These are phyloP conservation scores for Pugionium cornutum DNA, from an alignment of 345 rosid species.

Conservation along the genomic window DNA sequence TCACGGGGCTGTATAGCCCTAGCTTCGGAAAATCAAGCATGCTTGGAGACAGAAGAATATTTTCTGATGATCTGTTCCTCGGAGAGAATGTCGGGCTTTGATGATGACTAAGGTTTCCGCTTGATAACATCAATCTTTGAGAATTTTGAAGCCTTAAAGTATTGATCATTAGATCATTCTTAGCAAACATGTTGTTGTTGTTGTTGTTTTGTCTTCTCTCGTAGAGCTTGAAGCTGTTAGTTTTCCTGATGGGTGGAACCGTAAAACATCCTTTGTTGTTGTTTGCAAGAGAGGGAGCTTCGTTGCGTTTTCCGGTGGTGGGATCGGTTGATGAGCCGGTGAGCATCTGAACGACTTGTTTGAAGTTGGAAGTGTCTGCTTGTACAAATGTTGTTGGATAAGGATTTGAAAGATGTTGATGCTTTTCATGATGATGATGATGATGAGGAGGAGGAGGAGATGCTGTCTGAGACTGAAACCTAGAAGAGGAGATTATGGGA, in stretches of 20 bases:
- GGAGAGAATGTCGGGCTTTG: slow-evolving; percentile 58
- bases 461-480: slow-evolving; percentile 44
- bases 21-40: slow-evolving; percentile 89
- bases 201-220: slow-evolving; percentile 79
- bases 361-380: slow-evolving; percentile 80
- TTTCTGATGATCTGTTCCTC: slow-evolving; percentile 50
- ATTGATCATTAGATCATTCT: slow-evolving; percentile 87
- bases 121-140: slow-evolving; percentile 36
- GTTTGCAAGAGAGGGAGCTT: slow-evolving; percentile 36
- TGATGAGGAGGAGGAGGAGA: background rate
- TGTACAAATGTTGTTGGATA: slow-evolving; percentile 94
- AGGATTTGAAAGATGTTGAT: slow-evolving; percentile 56
- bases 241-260: slow-evolving; percentile 68
- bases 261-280: slow-evolving; percentile 40
- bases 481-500: slow-evolving; percentile 27
- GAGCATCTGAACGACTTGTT: slow-evolving; percentile 91
- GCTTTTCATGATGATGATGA: slow-evolving; percentile 60
- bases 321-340: slow-evolving; percentile 62
- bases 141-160: slow-evolving; percentile 52
- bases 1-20: slow-evolving; percentile 82
- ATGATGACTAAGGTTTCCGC: slow-evolving; percentile 18
- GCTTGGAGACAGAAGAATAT: slow-evolving; percentile 74
- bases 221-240: slow-evolving; percentile 72
- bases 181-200: slow-evolving; percentile 44
- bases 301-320: slow-evolving; percentile 62